Conservation (phyloP, 75 land plant species). For the Selaginella tamariscina region DNA sequence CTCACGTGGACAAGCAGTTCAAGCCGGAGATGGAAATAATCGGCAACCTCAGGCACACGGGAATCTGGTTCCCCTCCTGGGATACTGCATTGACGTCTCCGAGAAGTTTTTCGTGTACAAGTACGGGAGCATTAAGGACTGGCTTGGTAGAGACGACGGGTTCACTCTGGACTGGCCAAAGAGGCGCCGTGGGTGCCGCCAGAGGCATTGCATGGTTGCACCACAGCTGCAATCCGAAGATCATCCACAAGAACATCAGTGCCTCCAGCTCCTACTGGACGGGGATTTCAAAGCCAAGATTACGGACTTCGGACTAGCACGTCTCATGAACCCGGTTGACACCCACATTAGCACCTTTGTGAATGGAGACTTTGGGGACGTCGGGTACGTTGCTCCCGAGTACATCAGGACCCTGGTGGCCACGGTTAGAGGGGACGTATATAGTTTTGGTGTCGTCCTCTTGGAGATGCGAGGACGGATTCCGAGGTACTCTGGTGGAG, state of each 20-base stretch:
- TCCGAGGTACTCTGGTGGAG: neutral
- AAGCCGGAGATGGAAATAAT: conserved; percentile 1
- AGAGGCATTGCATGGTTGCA: conserved; percentile 4
- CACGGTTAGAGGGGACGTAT: conserved; percentile 1
- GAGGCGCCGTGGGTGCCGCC: conserved; percentile 5
- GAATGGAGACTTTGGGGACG: conserved; percentile 10
- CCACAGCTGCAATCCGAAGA: conserved; percentile 9
- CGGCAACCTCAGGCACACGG: conserved; percentile 9
- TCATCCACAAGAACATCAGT: conserved; percentile 10
- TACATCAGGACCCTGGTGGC: conserved; percentile 9
- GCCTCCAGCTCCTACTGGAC: neutral
- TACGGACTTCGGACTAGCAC: conserved; percentile 3
- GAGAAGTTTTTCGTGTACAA: conserved; percentile 3
- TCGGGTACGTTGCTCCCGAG: conserved; percentile 7
- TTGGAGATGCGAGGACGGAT: neutral
- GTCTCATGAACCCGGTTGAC: conserved; percentile 13
- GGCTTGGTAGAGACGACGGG: neutral
- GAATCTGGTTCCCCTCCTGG: conserved; percentile 1
- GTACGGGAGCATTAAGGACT: neutral
- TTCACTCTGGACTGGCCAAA: conserved; percentile 4
- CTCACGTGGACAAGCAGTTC: conserved; percentile 9
- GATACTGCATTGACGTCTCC: neutral
- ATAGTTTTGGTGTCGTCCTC: conserved; percentile 11
- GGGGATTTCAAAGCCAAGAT: neutral
- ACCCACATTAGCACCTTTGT: conserved; percentile 11